These are phyloP conservation scores for Clitopilus hobsonii DNA, from an alignment of 768 basidiomycete species.

Conservation along the genomic window DNA sequence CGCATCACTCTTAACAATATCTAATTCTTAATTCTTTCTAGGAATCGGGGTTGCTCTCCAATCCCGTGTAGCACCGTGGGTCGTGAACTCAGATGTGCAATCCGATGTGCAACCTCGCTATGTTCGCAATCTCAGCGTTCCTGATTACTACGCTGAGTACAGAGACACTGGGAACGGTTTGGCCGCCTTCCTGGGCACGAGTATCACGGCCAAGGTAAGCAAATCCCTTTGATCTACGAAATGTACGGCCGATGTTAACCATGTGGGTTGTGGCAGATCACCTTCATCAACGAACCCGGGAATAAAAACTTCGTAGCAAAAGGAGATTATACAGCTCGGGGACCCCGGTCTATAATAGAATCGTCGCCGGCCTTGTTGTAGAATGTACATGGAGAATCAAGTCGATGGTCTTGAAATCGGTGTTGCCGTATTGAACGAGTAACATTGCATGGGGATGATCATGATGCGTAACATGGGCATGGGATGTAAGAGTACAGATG, in stretches of 20 bases:
- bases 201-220: constrained; percentile 80
- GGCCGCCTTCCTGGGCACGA: constrained; percentile 76
- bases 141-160: constrained; percentile 91
- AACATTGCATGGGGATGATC: too few species aligned
- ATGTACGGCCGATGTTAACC: constrained; percentile 3
- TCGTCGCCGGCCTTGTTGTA: constrained; percentile 73
- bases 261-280: constrained; percentile 41
- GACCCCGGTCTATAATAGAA: constrained; percentile 72
- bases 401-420: too few species aligned
- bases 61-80: constrained; percentile 61
- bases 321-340: constrained; percentile 66
- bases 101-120: constrained; percentile 70
- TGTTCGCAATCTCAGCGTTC: constrained; percentile 61
- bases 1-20: constrained; percentile 1
- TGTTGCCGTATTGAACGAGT: too few species aligned
- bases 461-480: not conserved
- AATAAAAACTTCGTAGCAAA: constrained; percentile 76
- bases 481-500: not conserved
- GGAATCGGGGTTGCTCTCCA: constrained; percentile 68
- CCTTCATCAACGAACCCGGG: constrained; percentile 58
- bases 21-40: constrained; percentile 19
- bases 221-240: not conserved
- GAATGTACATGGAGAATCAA: constrained; percentile 4
- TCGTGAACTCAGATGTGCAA: constrained; percentile 56
- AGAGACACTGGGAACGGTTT: constrained; percentile 79